phyloP scores from a whole-genome alignment of 208 protist species.

The Baffinella frigidus region DNA sequence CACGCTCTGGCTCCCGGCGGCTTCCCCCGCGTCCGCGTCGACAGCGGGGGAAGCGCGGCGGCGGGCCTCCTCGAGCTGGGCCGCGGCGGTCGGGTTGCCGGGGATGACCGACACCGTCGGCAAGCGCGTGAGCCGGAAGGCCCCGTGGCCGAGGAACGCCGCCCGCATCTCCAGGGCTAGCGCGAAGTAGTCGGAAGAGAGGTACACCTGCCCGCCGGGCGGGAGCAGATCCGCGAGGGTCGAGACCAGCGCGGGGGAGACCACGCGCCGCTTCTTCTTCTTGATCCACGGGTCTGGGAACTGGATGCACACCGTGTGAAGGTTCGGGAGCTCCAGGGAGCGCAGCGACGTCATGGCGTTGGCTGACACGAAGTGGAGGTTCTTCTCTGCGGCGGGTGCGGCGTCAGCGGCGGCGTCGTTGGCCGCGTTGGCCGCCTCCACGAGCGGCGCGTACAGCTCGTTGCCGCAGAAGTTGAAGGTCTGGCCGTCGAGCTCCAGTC shows the following conservation, averaged over 20 bases:
- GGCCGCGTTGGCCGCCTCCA: neutral
- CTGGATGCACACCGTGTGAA: constrained; percentile 41
- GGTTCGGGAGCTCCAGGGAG: neutral
- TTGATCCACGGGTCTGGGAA: constrained; percentile 40
- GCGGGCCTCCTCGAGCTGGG: neutral
- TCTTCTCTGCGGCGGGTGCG: neutral
- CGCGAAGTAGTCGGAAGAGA: neutral
- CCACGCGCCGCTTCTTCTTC: neutral
- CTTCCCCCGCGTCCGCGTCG: neutral
- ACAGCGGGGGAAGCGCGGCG: no score
- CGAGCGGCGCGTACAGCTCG: constrained; percentile 17
- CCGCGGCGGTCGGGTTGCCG: neutral
- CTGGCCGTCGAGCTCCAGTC: neutral
- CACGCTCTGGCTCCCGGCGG: neutral
- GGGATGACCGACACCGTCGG: neutral
- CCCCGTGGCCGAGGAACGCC: neutral
- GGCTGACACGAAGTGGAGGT: neutral
- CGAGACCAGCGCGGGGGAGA: neutral
- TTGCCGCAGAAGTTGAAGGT: neutral
- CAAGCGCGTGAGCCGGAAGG: neutral
- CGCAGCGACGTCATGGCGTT: neutral
- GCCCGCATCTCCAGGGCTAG: neutral
- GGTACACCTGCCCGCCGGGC: neutral
- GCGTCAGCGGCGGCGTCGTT: neutral
- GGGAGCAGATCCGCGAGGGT: neutral